Conservation (phyloP, 2,329 filamentous ascomycete genomes). For the Ophiostoma sp. region DNA sequence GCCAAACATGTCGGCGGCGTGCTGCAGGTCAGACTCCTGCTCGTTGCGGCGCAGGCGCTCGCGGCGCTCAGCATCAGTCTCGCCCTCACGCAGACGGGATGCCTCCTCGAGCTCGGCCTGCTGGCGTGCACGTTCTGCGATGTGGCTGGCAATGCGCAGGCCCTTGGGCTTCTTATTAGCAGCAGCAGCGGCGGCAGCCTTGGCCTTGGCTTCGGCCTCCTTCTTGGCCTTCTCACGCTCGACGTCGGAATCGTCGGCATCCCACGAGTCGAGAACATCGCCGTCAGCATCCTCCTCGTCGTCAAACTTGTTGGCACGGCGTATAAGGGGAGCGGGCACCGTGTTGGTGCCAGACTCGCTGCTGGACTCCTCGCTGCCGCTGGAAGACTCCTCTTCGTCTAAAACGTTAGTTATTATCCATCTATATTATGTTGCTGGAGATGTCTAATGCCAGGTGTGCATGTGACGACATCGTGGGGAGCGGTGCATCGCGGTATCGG, state of each 20-base stretch:
- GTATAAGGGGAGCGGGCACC: constrained; percentile 40
- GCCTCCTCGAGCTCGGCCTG: constrained; percentile 51
- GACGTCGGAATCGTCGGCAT: constrained; percentile 93
- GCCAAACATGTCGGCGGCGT: constrained; percentile 87
- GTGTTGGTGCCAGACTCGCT: constrained; percentile 33
- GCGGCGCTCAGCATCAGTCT: constrained; percentile 66
- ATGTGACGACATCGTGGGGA: neutral
- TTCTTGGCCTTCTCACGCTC: constrained; percentile 94
- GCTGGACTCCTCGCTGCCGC: constrained; percentile 33
- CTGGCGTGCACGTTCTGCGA: constrained; percentile 54
- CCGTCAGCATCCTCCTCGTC: constrained; percentile 80
- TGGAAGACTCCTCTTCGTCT: constrained; percentile 13
- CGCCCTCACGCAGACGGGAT: constrained; percentile 62
- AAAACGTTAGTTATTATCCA: neutral
- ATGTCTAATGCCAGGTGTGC: neutral
- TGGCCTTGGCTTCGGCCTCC: constrained; percentile 77
- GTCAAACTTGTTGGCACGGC: constrained; percentile 64
- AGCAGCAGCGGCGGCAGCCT: constrained; percentile 80
- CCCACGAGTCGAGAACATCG: constrained; percentile 94
- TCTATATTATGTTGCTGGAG: neutral
- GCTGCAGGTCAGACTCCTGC: constrained; percentile 79
- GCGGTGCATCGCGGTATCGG: neutral
- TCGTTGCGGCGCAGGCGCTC: constrained; percentile 73
- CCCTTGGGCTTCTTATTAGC: constrained; percentile 87
- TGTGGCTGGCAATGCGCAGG: constrained; percentile 77